Base-by-base conservation (phyloP, 768 basidiomycete species). In the Leccinum longicurvipes region DNA sequence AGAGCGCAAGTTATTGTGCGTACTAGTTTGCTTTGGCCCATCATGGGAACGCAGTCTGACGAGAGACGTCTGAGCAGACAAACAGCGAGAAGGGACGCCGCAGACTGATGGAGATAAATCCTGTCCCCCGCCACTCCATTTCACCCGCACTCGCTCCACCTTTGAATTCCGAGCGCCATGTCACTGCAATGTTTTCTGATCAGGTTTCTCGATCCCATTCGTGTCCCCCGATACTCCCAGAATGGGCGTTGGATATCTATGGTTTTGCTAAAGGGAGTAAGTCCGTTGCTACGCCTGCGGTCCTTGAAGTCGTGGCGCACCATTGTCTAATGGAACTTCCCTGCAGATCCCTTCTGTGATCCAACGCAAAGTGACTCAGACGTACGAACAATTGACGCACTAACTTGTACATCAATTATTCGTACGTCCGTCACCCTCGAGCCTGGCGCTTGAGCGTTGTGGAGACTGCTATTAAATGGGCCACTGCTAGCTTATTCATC, bases 361-460 rank as follows among this genome's bases (percentile, higher is more conserved):
- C 27, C 44, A 0, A 24, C 5, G 19, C 60, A 4, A 21, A 17
- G 56, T 62, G 60, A 41, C n/a, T 34, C 23, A 10, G 60, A 62
- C 11, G 60, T 55, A 62, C 53, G 56, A 55, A 62, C 17, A 58
- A 17, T 39, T 50, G 56, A 55, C 1, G 39, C 9, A 19, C 50
- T 50, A 15, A 3, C 0, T 0, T 6, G 39, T 14, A 0, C 19
- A 23, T 53, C 53, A 52, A 23, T 0, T 4, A 0, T 45, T 15
- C 60, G 53, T 62, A 63, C 61, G 1, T 47, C 61, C 1, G 53
- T 42, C 61, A 62, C 47, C 17, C 11, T 25, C 24, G 46, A 54
- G 24, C 39, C 7, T 11, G 10, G 45, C 1, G 49, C 45, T 51
- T 58, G 55, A 58, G 34, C 0, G 32, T 14, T 24, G 55, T 23